These are phyloP conservation scores for Diaporthe amygdali DNA, from an alignment of 2,329 filamentous ascomycete species.

Conservation along the genomic window DNA sequence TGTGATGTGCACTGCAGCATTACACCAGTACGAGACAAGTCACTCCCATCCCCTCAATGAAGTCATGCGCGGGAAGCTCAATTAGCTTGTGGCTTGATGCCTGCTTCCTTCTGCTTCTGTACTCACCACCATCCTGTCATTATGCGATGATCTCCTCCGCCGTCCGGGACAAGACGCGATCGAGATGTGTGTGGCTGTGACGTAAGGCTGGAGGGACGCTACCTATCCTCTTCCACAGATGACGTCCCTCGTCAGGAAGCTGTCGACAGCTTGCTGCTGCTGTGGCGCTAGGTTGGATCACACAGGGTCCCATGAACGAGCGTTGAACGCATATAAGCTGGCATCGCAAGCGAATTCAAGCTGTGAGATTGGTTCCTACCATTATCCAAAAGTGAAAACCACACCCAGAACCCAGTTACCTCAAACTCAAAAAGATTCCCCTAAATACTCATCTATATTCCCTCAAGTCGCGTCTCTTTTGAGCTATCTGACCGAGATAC, in stretches of 20 bases:
- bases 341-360: constrained; percentile 13
- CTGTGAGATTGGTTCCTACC: background rate
- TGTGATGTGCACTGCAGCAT: constrained; percentile 13
- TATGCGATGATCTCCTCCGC: constrained; percentile 11
- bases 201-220: constrained; percentile 17
- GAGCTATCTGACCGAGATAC: background rate
- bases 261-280: constrained; percentile 10
- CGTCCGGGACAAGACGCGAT: constrained; percentile 7
- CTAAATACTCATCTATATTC: background rate
- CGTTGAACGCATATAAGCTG: constrained; percentile 26
- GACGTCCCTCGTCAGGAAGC: constrained; percentile 19
- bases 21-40: constrained; percentile 5
- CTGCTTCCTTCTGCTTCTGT: constrained; percentile 11
- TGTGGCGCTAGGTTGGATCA: background rate
- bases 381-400: constrained; percentile 6
- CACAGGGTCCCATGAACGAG: background rate
- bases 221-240: constrained; percentile 13
- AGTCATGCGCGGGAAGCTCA: constrained; percentile 23
- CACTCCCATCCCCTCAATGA: constrained; percentile 18
- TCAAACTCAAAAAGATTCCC: background rate
- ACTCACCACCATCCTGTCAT: background rate
- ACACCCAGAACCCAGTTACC: background rate
- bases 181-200: constrained; percentile 27
- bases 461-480: background rate
- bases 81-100: constrained; percentile 19